Base-by-base conservation (phyloP, 192 early-diverging fungal genomes). In the Podila epicladia region DNA sequence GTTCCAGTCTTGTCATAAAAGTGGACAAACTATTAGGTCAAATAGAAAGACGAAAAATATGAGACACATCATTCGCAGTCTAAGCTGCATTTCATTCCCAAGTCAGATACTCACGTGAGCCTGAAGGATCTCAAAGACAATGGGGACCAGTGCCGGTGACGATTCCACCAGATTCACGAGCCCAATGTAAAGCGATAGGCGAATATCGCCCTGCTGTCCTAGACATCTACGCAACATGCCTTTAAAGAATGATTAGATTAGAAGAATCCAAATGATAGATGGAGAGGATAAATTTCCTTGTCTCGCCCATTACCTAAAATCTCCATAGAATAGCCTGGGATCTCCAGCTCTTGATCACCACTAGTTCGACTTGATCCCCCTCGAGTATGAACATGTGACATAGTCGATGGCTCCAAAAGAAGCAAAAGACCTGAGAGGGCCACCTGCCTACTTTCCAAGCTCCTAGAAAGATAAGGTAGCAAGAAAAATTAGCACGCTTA, bases 161-260 rank as follows among this genome's bases (percentile, higher is more conserved):
- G 71, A 29, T 24, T 85, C 75, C 9, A 89, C 77, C 22, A 93
- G 68, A 7, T 65, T 71, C 9, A 84, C 83, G 17, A 94, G 73
- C 0, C 89, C 86, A 33, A 88, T 68, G 58, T 94, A 94, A 6
- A 89, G 65, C 17, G 75, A 49, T 0, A 85, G 68, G 20, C 92
- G 85, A 20, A 93, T 82, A 45, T 93, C 86, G 5, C 84, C 68
- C 68, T 93, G 93, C 74, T 93, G 91, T 58, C 87, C 91, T 65
- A 93, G 78, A 31, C 92, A 92, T 26, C 91, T 87, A 5, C 92
- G 86, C 45, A 94, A 51, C 37, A 91, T 87, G 17, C 92, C 91
- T 75, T 87, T 26, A 45, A 45, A 45, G 12, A 45, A 15, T 45
- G 38, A 0, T 45, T 1, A 15, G 41, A 7, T 45, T 45, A 45